Conservation (phyloP, 2,329 filamentous ascomycete species). For the Xylaria sp. region DNA sequence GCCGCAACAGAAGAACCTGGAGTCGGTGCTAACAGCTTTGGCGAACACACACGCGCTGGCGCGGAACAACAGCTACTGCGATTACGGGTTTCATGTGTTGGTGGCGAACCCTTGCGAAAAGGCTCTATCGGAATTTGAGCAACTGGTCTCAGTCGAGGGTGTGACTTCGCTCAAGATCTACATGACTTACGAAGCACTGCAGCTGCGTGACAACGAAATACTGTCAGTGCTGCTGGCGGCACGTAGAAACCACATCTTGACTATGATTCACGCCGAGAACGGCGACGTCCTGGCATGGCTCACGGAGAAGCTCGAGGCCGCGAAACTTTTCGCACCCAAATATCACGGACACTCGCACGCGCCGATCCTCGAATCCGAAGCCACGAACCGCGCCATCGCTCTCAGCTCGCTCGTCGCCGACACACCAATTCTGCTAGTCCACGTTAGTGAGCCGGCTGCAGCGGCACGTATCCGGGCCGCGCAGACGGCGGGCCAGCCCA, state of each 20-base stretch:
- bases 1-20: conserved; percentile 59
- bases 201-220: conserved; percentile 60
- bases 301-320: conserved; percentile 61
- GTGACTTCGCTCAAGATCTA: conserved; percentile 58
- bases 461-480: conserved; percentile 59
- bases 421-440: conserved; percentile 63
- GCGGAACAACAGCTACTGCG: conserved; percentile 59
- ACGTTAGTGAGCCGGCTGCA: conserved; percentile 60
- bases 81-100: conserved; percentile 63
- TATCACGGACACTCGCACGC: conserved; percentile 63
- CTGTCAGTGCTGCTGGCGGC: conserved; percentile 62
- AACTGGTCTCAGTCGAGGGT: conserved; percentile 51
- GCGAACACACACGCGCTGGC: conserved; percentile 59
- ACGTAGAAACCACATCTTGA: conserved; percentile 55
- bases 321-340: conserved; percentile 59
- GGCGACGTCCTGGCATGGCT: conserved; percentile 65
- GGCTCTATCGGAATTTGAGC: conserved; percentile 52
- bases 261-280: conserved; percentile 67
- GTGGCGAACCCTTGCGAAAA: conserved; percentile 38
- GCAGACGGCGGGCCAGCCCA: conserved; percentile 58
- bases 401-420: conserved; percentile 60
- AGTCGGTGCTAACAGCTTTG: conserved; percentile 56
- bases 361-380: conserved; percentile 61
- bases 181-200: conserved; percentile 60
- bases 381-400: conserved; percentile 63